A percentile compares a stretch with the other conserved stretches of the same genome.
These are phyloP conservation scores for Torulaspora pretoriensis DNA, from an alignment of 1,139 yeast genomes.

Conservation along the genomic window DNA sequence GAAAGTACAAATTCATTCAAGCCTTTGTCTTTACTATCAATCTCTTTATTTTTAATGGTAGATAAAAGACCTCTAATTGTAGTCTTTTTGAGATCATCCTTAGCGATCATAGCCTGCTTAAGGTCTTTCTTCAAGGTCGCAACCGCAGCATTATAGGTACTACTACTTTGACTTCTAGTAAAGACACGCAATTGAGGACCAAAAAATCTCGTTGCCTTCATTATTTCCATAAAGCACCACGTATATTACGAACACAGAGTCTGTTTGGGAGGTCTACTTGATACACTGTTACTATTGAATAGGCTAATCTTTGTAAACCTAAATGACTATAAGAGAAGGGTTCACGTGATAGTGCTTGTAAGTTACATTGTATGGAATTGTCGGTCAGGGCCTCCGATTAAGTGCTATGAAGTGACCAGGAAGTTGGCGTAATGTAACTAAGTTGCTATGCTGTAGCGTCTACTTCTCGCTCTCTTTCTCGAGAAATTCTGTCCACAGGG, in stretches of 20 bases:
- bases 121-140: slow-evolving; percentile 44
- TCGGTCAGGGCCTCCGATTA: too few relatives aligned
- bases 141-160: slow-evolving; percentile 39
- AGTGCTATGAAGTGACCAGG: background rate
- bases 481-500: slow-evolving; percentile 83
- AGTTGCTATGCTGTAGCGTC: background rate
- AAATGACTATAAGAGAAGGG: background rate
- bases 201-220: background rate
- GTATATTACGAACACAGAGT: too few relatives aligned
- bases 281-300: background rate
- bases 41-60: slow-evolving; percentile 57
- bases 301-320: background rate
- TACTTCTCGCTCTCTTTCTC: slow-evolving; percentile 60
- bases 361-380: too few relatives aligned
- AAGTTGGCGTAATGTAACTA: background rate
- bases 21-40: slow-evolving; percentile 45
- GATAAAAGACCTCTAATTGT: slow-evolving; percentile 55
- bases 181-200: slow-evolving; percentile 4
- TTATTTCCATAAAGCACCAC: slow-evolving; percentile 1
- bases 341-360: background rate
- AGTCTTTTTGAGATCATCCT: slow-evolving; percentile 45
- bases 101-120: slow-evolving; percentile 47
- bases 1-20: slow-evolving; percentile 48
- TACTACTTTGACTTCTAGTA: slow-evolving; percentile 37
- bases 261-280: too few relatives aligned